Evolutionary conservation across 371 early-diverging fungal genomes (phyloP), one percentile per base, ranked within the genome.

Genomic region (Mycotypha africana): DNA sequence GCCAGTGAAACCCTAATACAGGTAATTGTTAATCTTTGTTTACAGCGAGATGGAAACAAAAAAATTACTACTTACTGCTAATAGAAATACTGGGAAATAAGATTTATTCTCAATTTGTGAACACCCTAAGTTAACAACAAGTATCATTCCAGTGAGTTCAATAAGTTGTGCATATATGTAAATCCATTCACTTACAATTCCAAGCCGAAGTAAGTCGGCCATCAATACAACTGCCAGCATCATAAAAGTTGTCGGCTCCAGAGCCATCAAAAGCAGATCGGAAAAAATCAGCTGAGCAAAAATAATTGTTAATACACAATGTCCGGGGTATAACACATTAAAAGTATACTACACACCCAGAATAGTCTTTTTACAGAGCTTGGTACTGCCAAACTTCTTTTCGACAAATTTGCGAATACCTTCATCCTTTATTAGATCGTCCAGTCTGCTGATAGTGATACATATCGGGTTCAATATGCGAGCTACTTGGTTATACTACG

Each of bases 211-310:
- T 97, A 49, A 97, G 61, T 31, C 98, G 76, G 21, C 97, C 98
- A 51, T 97, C 98, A 67, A 97, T 95, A 61, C 98, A 97, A n/a
- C 85, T 67, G 17, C 97, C 97, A 20, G 97, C 97, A 51, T 93
- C 88, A 66, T 89, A 93, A 53, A 90, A 94, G 66, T 93, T 93
- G 60, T 92, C 92, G 0, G 89, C 91, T 10, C 98, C 98, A 25
- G 91, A 90, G 0, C 98, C 98, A 65, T 97, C 97, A 68, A 97
- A 97, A 0, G 90, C 98, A 50, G 84, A 83, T 23, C 89, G 73
- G 82, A 97, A 97, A 57, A 97, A 97, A 56, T 97, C 98, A 4
- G 81, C 79, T 60, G 52, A 19, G 36, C 25, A 26, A 39, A 17
- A 39, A 33, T 2, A 40, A 21, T 12, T 14, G 16, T 2, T 19